Base-by-base conservation (phyloP, 2,329 filamentous ascomycete species). In the Colletotrichum sp. region DNA sequence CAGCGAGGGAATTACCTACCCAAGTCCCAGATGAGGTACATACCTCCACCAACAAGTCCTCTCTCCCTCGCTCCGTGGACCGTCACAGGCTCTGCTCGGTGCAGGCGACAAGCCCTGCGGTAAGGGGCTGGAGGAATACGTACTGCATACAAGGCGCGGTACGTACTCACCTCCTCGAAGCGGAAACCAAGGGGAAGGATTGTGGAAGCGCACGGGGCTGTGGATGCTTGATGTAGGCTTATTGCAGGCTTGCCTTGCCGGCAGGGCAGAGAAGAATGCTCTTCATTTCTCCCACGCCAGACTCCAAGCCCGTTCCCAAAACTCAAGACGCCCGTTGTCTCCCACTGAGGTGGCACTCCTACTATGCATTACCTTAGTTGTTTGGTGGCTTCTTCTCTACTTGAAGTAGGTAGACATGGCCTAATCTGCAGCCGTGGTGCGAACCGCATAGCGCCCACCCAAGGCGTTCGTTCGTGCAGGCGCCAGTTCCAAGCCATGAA, bases 131-230 rank as follows among this genome's bases (percentile, higher is more conserved):
- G 30, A 55, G 5, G n/a, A 6, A 16, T 52, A 72, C 52, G 63
- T 72, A 72, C 32, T 21, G 10, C 18, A 7, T 2, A 39, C 60
- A 60, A 30, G 55, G 21, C n/a, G 30, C 4, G 34, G 69, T 36
- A 52, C 39, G 28, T 55, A 36, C 9, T 13, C 30, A 30, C 4
- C 10, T 30, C 16, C 64, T 49, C 26, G n/a, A 72, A 62, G 49
- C 34, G 70, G 70, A 72, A 69, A 67, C 55, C 64, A 44, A 72
- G 70, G 70, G 70, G 70, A 69, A 73, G 34, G 12, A 63, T 55
- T 30, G 65, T 69, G 36, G 71, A 73, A 72, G 49, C 10, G n/a
- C 30, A 59, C 44, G 44, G 55, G 55, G 55, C 55, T 26, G 24
- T 52, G n/a, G 44, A 52, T 52, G 44, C n/a, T 52, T 21, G n/a